Conservation (phyloP, 2,329 filamentous ascomycete species). For the Zalaria obscura region DNA sequence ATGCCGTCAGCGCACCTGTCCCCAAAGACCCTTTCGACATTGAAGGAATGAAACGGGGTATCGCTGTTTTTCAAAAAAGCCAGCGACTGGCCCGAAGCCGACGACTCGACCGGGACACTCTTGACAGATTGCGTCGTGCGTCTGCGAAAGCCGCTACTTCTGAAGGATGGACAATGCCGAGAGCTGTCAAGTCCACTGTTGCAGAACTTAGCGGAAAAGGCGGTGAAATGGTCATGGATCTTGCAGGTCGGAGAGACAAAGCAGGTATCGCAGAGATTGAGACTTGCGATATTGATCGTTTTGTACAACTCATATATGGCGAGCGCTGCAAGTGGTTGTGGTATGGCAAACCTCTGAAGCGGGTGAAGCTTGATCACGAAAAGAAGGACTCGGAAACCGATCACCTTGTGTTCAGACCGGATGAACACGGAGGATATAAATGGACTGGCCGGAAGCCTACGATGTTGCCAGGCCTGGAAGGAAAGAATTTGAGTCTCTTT, state of each 20-base stretch:
- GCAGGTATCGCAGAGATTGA: conserved; percentile 85
- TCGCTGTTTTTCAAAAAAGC: conserved; percentile 79
- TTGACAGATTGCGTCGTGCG: conserved; percentile 65
- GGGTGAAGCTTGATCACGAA: conserved; percentile 8
- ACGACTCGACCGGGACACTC: conserved; percentile 67
- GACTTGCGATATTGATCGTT: conserved; percentile 75
- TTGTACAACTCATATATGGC: conserved; percentile 63
- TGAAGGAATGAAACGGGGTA: conserved; percentile 65
- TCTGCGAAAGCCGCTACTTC: conserved; percentile 83
- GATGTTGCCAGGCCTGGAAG: conserved; percentile 28
- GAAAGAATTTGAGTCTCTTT: conserved; percentile 7
- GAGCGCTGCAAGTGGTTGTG: conserved; percentile 88
- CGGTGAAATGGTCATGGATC: conserved; percentile 89
- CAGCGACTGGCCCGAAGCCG: conserved; percentile 67
- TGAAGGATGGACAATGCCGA: conserved; percentile 83
- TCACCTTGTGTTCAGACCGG: conserved; percentile 38
- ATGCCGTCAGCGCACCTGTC: conserved; percentile 71
- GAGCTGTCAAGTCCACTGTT: conserved; percentile 88
- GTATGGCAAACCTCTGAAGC: conserved; percentile 75
- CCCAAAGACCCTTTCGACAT: conserved; percentile 87
- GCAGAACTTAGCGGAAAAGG: conserved; percentile 88
- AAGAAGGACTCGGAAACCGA: neutral
- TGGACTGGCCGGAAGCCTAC: conserved; percentile 35
- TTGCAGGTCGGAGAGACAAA: conserved; percentile 72
- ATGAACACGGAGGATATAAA: conserved; percentile 35